A percentile compares a stretch with the other conserved stretches of the same genome.
Evolutionary conservation across 306 rosid genomes (phyloP).

Genomic region (Castanospermum australe): DNA sequence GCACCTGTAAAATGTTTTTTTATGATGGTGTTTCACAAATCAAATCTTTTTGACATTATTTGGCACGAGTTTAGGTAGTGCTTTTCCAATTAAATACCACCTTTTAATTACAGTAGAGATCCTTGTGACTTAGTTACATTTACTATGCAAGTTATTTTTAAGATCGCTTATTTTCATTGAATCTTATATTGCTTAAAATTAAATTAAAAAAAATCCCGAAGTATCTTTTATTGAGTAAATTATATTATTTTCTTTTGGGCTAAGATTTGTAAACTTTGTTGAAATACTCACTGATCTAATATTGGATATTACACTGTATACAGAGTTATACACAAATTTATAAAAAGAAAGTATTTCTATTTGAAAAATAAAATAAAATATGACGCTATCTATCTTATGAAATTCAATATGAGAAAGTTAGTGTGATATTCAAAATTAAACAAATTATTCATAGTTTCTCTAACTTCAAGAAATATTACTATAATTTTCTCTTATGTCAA

Average conservation of each 20-base stretch:
- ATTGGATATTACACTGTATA: neutral
- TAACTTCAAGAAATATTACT: neutral
- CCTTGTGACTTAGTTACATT: neutral
- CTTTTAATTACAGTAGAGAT: neutral
- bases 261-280: neutral
- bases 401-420: neutral
- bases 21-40: neutral
- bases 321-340: neutral
- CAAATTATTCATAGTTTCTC: neutral
- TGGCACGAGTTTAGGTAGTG: neutral
- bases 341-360: neutral
- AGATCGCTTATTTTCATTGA: neutral
- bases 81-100: neutral
- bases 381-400: neutral
- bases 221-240: no score
- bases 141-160: neutral
- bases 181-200: neutral
- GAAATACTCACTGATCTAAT: neutral
- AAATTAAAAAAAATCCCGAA: no score
- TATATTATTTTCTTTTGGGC: no score
- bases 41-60: neutral
- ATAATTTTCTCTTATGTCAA: neutral
- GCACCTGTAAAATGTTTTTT: neutral
- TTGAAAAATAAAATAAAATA: neutral
- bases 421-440: neutral